Evolutionary conservation across 306 rosid species (phyloP).

Genomic region (Erythrophleum fordii): DNA sequence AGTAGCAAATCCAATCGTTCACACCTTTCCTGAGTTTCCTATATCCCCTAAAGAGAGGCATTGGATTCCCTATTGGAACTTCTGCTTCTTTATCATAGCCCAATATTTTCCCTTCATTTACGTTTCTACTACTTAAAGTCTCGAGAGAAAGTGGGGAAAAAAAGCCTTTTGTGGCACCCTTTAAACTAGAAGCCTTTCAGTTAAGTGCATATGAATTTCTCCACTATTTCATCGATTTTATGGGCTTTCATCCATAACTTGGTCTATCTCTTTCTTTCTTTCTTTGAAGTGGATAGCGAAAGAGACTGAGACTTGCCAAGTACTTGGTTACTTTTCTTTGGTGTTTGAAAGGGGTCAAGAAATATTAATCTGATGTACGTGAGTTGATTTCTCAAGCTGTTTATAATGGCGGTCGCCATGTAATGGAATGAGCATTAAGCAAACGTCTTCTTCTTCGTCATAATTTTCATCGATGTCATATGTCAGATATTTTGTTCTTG

Average conservation of each 20-base stretch:
- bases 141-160: not conserved
- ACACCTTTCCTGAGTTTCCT: no score
- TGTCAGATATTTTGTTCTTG: not conserved
- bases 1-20: no score
- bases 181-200: not conserved
- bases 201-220: not conserved
- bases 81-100: not conserved
- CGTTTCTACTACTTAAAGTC: no score
- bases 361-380: no score
- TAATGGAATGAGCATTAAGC: constrained; percentile 58
- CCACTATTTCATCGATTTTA: no score
- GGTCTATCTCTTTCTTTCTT: no score
- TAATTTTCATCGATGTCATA: not conserved
- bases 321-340: no score
- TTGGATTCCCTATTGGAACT: not conserved
- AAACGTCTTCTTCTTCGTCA: not conserved
- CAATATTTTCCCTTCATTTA: not conserved
- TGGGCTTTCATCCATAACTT: no score
- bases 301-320: no score
- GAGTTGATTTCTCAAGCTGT: no score
- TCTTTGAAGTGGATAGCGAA: no score
- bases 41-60: not conserved
- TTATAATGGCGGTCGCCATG: constrained; percentile 64
- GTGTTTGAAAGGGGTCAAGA: no score
- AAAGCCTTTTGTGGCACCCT: not conserved